Percentiles rank a stretch among this genome's conserved stretches.
phyloP scores from a whole-genome alignment of 2,329 filamentous ascomycete species.

The Neocucurbitaria cava region DNA sequence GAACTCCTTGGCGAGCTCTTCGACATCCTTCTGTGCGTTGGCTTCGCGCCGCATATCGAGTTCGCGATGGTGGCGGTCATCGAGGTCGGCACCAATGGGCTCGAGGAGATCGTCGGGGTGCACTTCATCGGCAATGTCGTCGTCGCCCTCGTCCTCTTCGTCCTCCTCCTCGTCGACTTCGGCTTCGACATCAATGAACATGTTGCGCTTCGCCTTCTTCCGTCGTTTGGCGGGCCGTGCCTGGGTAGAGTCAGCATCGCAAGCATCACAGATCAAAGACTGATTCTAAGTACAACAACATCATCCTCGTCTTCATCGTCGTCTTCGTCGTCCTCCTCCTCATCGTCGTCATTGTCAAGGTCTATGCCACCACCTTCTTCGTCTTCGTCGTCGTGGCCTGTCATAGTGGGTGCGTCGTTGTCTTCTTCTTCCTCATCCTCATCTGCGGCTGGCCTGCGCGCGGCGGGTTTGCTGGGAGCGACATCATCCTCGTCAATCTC shows the following conservation, averaged over 20 bases:
- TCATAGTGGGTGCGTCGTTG: conserved; percentile 38
- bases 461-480: conserved; percentile 22
- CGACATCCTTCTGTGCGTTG: conserved; percentile 86
- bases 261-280: conserved; percentile 2
- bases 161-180: conserved; percentile 91
- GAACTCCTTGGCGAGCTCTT: conserved; percentile 83
- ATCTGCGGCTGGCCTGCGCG: conserved; percentile 39
- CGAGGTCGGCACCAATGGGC: conserved; percentile 76
- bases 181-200: conserved; percentile 97
- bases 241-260: conserved; percentile 48
- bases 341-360: conserved; percentile 64
- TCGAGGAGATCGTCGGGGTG: conserved; percentile 90
- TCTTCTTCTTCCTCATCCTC: conserved; percentile 49
- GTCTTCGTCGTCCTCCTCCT: conserved; percentile 65
- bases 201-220: conserved; percentile 75
- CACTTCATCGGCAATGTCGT: conserved; percentile 85
- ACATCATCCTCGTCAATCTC: conserved; percentile 69
- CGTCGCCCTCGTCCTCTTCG: conserved; percentile 82
- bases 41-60: conserved; percentile 91
- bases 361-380: conserved; percentile 60
- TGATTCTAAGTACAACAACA: conserved; percentile 32
- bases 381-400: conserved; percentile 54
- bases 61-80: conserved; percentile 92
- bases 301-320: conserved; percentile 71
- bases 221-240: conserved; percentile 80